Evolutionary conservation across 495 filamentous ascomycete genomes (phyloP).

Genomic region (Thozetella sp.): DNA sequence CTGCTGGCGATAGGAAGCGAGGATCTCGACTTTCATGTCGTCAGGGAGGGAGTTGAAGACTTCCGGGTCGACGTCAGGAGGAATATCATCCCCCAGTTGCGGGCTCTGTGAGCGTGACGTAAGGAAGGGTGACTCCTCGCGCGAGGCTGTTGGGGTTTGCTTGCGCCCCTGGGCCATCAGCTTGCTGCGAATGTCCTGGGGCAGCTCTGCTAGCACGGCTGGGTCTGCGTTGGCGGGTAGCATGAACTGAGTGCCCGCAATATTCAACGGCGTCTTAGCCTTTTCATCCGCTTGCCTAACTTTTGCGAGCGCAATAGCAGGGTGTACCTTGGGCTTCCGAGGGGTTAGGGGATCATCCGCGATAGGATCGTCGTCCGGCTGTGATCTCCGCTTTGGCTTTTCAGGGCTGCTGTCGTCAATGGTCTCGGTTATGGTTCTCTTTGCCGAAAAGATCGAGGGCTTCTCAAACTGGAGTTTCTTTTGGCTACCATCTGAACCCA

Average conservation of each 20-base stretch:
- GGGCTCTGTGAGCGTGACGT: slow-evolving; percentile 43
- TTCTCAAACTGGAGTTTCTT: slow-evolving; percentile 47
- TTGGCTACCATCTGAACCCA: slow-evolving; percentile 60
- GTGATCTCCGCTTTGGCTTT: slow-evolving; percentile 7
- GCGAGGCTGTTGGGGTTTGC: slow-evolving; percentile 13
- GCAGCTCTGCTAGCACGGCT: slow-evolving; percentile 73
- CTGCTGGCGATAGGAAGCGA: slow-evolving; percentile 61
- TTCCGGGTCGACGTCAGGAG: slow-evolving; percentile 67
- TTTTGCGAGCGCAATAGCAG: slow-evolving; percentile 53
- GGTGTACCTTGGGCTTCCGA: slow-evolving; percentile 59
- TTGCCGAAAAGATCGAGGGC: slow-evolving; percentile 18
- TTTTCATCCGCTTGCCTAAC: slow-evolving; percentile 58
- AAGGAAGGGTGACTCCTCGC: slow-evolving; percentile 18
- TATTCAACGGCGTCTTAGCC: slow-evolving; percentile 70
- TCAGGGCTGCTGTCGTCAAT: slow-evolving; percentile 21
- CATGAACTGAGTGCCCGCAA: slow-evolving; percentile 84
- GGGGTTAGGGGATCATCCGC: slow-evolving; percentile 61
- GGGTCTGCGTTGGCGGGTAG: slow-evolving; percentile 81
- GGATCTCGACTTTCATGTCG: slow-evolving; percentile 79
- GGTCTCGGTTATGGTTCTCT: slow-evolving; percentile 24
- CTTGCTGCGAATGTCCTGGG: slow-evolving; percentile 74
- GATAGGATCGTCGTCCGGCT: slow-evolving; percentile 45
- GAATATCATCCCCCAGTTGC: slow-evolving; percentile 28
- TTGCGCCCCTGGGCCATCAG: slow-evolving; percentile 49
- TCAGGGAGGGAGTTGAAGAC: slow-evolving; percentile 77